Conservation (phyloP, 2,329 filamentous ascomycete genomes). For the Colletotrichum scovillei region DNA sequence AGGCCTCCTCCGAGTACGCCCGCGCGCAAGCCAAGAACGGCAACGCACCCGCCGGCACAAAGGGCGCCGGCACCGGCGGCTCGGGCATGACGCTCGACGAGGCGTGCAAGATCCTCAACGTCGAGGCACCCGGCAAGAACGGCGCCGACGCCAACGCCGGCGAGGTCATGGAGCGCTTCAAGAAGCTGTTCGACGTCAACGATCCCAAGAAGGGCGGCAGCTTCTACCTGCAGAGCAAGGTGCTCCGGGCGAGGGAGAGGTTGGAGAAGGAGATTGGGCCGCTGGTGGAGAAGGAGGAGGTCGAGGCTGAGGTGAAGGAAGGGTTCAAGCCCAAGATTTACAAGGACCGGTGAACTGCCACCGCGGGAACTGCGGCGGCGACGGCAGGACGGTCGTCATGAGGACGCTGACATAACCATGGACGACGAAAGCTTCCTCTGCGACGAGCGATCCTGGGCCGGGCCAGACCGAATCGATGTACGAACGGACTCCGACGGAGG, state of each 20-base stretch:
- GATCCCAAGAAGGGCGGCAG: conserved; percentile 95
- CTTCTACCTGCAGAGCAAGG: conserved; percentile 98
- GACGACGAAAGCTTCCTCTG: neutral
- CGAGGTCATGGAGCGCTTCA: conserved; percentile 87
- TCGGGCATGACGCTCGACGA: conserved; percentile 92
- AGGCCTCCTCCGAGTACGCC: conserved; percentile 85
- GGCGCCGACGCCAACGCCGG: conserved; percentile 80
- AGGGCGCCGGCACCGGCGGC: conserved; percentile 49
- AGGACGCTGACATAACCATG: neutral
- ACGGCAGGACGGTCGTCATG: neutral
- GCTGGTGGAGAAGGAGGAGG: conserved; percentile 75
- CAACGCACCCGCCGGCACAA: conserved; percentile 53
- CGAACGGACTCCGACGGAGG: neutral
- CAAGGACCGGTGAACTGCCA: conserved; percentile 68
- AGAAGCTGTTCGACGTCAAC: conserved; percentile 93
- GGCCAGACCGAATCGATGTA: neutral
- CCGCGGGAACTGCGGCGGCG: neutral
- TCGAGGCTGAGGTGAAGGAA: conserved; percentile 82
- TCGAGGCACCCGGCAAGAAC: conserved; percentile 81
- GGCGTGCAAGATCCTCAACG: conserved; percentile 96
- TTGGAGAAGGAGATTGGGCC: conserved; percentile 88
- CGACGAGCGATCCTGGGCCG: neutral
- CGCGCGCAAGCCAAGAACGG: conserved; percentile 75
- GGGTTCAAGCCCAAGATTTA: conserved; percentile 97
- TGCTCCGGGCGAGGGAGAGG: conserved; percentile 88